Evolutionary conservation across 2,329 filamentous ascomycete genomes (phyloP).

Genomic region (Sporothrix mexicana): DNA sequence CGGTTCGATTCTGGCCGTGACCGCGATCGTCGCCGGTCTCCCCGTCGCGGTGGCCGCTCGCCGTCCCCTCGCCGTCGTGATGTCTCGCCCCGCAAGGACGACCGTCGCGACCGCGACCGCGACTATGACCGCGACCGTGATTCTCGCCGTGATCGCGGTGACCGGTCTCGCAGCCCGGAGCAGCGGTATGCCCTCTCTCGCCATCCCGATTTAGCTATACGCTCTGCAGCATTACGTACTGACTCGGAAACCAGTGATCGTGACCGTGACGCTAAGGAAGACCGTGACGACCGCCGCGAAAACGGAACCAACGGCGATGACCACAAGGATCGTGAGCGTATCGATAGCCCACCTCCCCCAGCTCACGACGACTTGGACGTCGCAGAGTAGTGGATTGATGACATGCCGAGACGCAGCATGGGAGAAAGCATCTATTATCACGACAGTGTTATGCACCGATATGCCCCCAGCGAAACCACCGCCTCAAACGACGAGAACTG

Average conservation of each 20-base stretch:
- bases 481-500: background rate
- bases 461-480: background rate
- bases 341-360: slow-evolving; percentile 78
- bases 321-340: slow-evolving; percentile 64
- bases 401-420: slow-evolving; percentile 8
- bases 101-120: slow-evolving; percentile 78
- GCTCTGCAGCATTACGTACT: slow-evolving; percentile 47
- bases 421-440: background rate
- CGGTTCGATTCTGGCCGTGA: slow-evolving; percentile 92
- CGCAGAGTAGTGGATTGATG: slow-evolving; percentile 66
- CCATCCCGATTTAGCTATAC: background rate
- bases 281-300: slow-evolving; percentile 72
- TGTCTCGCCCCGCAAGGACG: slow-evolving; percentile 87
- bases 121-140: slow-evolving; percentile 76
- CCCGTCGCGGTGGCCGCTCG: slow-evolving; percentile 70
- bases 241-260: slow-evolving; percentile 55
- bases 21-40: slow-evolving; percentile 69
- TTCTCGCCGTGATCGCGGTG: slow-evolving; percentile 69
- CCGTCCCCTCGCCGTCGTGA: slow-evolving; percentile 81
- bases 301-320: slow-evolving; percentile 84
- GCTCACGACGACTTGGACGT: slow-evolving; percentile 95
- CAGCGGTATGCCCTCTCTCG: slow-evolving; percentile 52
- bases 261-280: slow-evolving; percentile 71
- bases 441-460: background rate
- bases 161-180: slow-evolving; percentile 76